phyloP scores from a whole-genome alignment of 768 basidiomycete species.

The Coprinellus micaceus region DNA sequence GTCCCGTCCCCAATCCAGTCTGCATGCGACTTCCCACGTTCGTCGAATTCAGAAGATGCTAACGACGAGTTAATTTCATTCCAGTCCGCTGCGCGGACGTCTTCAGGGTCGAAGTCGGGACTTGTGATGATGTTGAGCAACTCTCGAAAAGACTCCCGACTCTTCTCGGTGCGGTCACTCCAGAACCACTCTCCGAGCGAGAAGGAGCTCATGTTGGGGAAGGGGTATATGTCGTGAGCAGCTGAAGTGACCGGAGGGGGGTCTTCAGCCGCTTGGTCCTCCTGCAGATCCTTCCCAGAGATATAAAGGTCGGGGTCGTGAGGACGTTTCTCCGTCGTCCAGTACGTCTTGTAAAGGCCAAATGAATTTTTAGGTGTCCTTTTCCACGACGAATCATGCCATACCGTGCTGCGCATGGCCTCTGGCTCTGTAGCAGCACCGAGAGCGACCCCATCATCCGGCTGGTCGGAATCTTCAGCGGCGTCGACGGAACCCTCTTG shows the following conservation, averaged over 20 bases:
- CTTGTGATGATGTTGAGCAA: not conserved
- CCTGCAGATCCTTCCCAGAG: not conserved
- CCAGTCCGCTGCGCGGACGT: too few species aligned
- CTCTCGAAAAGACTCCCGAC: not conserved
- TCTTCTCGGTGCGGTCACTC: slow-evolving; percentile 1
- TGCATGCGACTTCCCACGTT: not conserved
- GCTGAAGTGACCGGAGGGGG: not conserved
- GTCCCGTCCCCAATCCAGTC: not conserved
- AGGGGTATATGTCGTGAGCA: not conserved
- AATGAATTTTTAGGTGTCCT: not conserved
- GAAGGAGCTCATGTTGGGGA: slow-evolving; percentile 2
- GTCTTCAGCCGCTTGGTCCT: not conserved
- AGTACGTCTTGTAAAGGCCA: not conserved
- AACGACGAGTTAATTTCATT: not conserved
- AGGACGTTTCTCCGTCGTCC: not conserved
- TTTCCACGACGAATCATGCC: not conserved
- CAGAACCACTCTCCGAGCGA: not conserved
- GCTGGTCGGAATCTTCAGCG: too few species aligned
- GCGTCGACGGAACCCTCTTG: too few species aligned
- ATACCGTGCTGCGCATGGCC: not conserved
- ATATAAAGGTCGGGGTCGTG: not conserved
- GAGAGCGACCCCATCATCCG: not conserved
- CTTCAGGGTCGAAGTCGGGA: not conserved
- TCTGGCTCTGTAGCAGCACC: not conserved
- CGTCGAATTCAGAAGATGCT: not conserved